These are phyloP conservation scores for Pichia sp. DNA, from an alignment of 1,139 yeast genomes.

Conservation along the genomic window DNA sequence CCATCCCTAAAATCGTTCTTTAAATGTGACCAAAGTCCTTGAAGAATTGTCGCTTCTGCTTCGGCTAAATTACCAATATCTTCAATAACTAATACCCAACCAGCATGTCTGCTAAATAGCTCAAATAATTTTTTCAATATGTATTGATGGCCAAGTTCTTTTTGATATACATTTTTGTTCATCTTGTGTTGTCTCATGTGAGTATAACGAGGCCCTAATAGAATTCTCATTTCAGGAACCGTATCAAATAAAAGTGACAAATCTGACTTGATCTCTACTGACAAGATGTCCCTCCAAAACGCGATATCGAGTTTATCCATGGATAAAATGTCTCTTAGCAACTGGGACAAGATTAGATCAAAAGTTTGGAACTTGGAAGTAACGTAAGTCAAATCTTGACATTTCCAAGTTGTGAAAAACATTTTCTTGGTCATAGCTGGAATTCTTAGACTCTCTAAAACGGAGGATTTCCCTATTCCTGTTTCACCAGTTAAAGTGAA, in stretches of 20 bases:
- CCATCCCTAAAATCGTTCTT: slow-evolving; percentile 7
- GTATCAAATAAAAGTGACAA: slow-evolving; percentile 40
- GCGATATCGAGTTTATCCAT: slow-evolving; percentile 38
- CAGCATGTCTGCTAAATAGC: slow-evolving; percentile 39
- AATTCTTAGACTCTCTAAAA: slow-evolving; percentile 42
- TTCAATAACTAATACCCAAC: slow-evolving; percentile 46
- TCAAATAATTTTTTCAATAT: slow-evolving; percentile 43
- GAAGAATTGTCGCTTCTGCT: slow-evolving; percentile 34
- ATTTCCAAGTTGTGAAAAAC: slow-evolving; percentile 43
- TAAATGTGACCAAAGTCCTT: slow-evolving; percentile 33
- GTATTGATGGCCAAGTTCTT: slow-evolving; percentile 43
- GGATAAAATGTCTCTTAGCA: slow-evolving; percentile 43
- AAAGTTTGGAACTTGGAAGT: slow-evolving; percentile 33
- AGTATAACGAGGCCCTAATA: slow-evolving; percentile 43
- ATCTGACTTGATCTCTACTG: slow-evolving; percentile 41
- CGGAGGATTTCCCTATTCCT: slow-evolving; percentile 47
- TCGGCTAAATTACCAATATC: slow-evolving; percentile 45
- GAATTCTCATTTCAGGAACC: slow-evolving; percentile 43
- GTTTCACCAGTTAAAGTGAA: slow-evolving; percentile 42
- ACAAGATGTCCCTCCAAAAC: slow-evolving; percentile 43
- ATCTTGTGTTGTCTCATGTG: slow-evolving; percentile 28
- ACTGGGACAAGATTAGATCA: slow-evolving; percentile 38
- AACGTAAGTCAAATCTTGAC: slow-evolving; percentile 30
- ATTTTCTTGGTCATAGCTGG: slow-evolving; percentile 37
- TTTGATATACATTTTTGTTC: slow-evolving; percentile 15